Base-by-base conservation (phyloP, 192 early-diverging fungal species). In the Glomus cerebriforme region DNA sequence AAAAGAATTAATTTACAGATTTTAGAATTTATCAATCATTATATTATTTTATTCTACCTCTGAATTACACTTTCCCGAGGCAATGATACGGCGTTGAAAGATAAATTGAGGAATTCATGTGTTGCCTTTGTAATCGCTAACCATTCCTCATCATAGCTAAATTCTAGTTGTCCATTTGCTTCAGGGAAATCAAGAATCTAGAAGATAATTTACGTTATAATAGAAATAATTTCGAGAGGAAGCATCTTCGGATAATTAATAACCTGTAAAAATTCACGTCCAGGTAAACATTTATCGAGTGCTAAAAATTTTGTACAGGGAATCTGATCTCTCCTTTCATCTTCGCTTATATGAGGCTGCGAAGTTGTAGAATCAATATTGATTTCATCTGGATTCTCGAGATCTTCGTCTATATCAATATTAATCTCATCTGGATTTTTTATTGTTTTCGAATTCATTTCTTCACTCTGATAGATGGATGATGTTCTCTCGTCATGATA, bases 221-320 rank as follows among this genome's bases (percentile, higher is more conserved):
- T 12, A 24, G 5, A 9, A 34, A 72, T 78, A 32, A 27, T 22
- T 62, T 63, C 29, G 7, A 27, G 9, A 15, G n/a, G 8, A 68
- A n/a, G 45, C 7, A 31, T 29, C 6, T 47, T 65, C n/a, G 26
- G 59, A 59, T 39, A 62, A 58, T 39, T 35, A 76, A 26, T 63
- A 45, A 96, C 90, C 84, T 98, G 94, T 34, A 99, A 81, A 79
- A 95, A 98, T 45, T 94, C 85, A 1, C 94, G 86, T 6, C 85
- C 70, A 2, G 91, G 92, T 27, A 94, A 64, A 72, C 98, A 99
- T 72, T 99, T 99, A 85, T 99, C 98, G n/a, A 99, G 84, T 3
- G 96, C 90, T 58, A 99, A 78, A 83, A 99, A 99, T 39, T 87
- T 82, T 2, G 98, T 99, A 9, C 84, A 64, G 0, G 83, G n/a